Percentiles rank a stretch among this genome's conserved stretches.
These are phyloP conservation scores for Diaporthe nobilis DNA, from an alignment of 2,329 filamentous ascomycete species.

Conservation along the genomic window DNA sequence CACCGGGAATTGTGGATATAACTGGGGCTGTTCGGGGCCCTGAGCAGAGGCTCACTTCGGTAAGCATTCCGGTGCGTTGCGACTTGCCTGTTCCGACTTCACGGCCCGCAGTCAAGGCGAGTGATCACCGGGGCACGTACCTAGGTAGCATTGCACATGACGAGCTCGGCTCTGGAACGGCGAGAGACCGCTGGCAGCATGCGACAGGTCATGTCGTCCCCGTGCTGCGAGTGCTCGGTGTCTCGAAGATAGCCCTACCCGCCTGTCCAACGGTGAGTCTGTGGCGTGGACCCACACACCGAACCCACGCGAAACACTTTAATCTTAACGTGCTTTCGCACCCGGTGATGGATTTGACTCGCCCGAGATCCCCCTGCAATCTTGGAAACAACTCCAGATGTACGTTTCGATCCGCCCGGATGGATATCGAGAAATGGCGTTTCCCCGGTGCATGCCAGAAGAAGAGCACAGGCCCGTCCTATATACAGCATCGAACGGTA, in stretches of 20 bases:
- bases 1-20: slow-evolving; percentile 28
- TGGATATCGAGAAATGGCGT: slow-evolving; percentile 1
- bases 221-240: not conserved
- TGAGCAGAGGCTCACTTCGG: slow-evolving; percentile 21
- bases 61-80: not conserved
- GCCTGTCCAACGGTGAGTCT: slow-evolving; percentile 16
- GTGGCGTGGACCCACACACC: not conserved
- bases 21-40: slow-evolving; percentile 15
- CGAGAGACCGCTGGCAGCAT: not conserved
- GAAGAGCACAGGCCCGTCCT: not conserved
- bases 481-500: not conserved
- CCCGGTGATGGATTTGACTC: slow-evolving; percentile 2
- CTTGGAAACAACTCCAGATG: not conserved
- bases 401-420: not conserved
- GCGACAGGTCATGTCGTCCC: not conserved
- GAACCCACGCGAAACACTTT: slow-evolving; percentile 3
- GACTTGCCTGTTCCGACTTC: slow-evolving; percentile 7
- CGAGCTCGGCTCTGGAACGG: not conserved
- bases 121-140: not conserved
- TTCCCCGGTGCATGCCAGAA: not conserved
- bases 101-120: slow-evolving; percentile 1
- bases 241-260: not conserved
- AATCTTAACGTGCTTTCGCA: not conserved
- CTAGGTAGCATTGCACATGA: not conserved
- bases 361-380: slow-evolving; percentile 21